Percentiles rank a stretch among this genome's conserved stretches.
Evolutionary conservation across 495 filamentous ascomycete species (phyloP).

Genomic region (Pseudotulostoma volvatum): DNA sequence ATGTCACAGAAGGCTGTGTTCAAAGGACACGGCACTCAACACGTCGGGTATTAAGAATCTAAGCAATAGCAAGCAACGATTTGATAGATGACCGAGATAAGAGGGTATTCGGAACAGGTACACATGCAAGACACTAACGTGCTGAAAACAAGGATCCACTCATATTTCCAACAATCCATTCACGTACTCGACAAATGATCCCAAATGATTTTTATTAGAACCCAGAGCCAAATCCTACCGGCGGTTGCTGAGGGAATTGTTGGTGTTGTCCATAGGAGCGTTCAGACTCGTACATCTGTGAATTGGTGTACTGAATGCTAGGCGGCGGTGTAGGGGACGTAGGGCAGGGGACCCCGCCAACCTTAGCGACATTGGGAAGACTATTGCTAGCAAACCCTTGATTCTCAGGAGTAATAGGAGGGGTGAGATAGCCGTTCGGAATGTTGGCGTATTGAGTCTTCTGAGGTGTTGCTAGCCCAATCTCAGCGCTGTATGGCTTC

Average conservation of each 20-base stretch:
- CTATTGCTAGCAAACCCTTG: constrained; percentile 34
- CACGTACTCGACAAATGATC: no score
- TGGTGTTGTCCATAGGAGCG: constrained; percentile 17
- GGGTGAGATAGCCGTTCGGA: constrained; percentile 75
- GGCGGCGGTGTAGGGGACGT: constrained; percentile 24
- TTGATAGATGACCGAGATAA: not conserved
- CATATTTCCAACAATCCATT: no score
- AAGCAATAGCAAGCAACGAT: not conserved
- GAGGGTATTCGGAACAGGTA: constrained; percentile 1
- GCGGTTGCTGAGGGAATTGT: constrained; percentile 19
- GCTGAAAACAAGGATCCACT: not conserved
- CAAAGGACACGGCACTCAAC: no score
- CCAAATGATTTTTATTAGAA: constrained; percentile 14
- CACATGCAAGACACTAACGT: not conserved
- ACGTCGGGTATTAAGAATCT: no score
- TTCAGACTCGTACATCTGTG: constrained; percentile 25
- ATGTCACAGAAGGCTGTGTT: no score
- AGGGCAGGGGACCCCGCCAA: constrained; percentile 18
- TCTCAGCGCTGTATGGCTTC: constrained; percentile 34
- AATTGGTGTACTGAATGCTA: constrained; percentile 24
- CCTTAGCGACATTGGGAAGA: constrained; percentile 12
- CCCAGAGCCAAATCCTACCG: constrained; percentile 22
- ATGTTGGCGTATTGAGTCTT: constrained; percentile 54
- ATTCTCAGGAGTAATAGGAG: constrained; percentile 88
- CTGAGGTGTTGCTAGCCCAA: constrained; percentile 62